Conservation (phyloP, 1,139 yeast genomes). For the Debaryomycetaceae sp. region DNA sequence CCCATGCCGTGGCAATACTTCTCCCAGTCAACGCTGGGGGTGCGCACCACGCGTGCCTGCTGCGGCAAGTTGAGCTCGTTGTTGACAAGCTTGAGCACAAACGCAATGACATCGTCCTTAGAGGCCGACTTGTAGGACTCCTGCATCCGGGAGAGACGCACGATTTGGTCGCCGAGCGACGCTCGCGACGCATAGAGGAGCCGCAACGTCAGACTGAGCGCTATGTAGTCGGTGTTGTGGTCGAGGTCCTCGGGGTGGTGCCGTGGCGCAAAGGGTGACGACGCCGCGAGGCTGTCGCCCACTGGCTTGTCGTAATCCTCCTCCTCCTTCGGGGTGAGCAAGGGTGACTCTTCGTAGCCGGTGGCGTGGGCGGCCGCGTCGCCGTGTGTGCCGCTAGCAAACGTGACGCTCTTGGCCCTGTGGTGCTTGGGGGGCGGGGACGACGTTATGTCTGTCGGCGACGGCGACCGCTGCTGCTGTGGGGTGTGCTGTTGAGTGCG, state of each 20-base stretch:
- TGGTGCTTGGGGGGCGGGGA: constrained; percentile 12
- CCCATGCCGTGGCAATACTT: constrained; percentile 21
- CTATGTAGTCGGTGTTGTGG: constrained; percentile 36
- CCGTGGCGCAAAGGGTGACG: constrained; percentile 7
- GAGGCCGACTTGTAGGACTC: constrained; percentile 14
- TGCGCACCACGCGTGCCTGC: constrained; percentile 29
- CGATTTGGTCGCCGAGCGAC: constrained; percentile 28
- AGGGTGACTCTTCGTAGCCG: constrained; percentile 29
- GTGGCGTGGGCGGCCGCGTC: constrained; percentile 17
- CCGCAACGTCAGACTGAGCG: constrained; percentile 33
- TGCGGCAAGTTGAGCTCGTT: constrained; percentile 33
- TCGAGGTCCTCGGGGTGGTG: constrained; percentile 14
- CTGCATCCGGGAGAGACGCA: constrained; percentile 26
- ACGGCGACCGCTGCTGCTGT: constrained; percentile 24
- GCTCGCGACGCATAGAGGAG: constrained; percentile 22
- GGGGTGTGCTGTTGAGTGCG: constrained; percentile 10
- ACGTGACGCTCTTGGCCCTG: constrained; percentile 21
- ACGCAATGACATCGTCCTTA: constrained; percentile 23
- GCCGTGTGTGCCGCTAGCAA: constrained; percentile 11
- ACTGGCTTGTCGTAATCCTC: constrained; percentile 21
- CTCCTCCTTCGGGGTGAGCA: constrained; percentile 43
- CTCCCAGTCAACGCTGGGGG: constrained; percentile 38
- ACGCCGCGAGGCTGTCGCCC: constrained; percentile 5
- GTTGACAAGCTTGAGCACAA: constrained; percentile 26
- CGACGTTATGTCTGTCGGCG: constrained; percentile 19